Evolutionary conservation across 108 stramenopile genomes (phyloP), one percentile per base, ranked within the genome.

Genomic region (Aurantiochytrium sp.): DNA sequence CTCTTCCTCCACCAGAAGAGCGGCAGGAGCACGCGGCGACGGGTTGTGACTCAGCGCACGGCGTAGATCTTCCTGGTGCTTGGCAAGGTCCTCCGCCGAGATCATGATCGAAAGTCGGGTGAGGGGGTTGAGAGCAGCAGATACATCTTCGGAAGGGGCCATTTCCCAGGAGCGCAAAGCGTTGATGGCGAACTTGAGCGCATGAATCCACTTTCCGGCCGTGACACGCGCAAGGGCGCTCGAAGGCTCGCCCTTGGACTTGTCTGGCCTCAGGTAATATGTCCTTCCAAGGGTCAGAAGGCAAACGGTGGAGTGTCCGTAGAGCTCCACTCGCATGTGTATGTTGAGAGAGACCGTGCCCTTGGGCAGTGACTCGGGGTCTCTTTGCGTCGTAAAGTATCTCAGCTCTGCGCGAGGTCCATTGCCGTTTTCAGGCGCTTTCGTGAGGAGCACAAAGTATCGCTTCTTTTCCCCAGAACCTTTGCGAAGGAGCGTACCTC

Each of bases 151-250:
- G 10, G 49, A 53, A 25, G 49, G 49, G 19, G 76, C 76, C 10
- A 83, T 6, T 45, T 83, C 76, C 76, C 76, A 83, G 25, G 76
- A 21, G 45, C 76, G 76, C 49, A 83, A 45, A 1, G 49, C 76
- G 51, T 83, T 53, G 76, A 83, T 83, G 45, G 76, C 76, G 49
- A 83, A 83, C 10, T 83, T 12, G 14, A 83, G 51, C 23, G 51
- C 51, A 45, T 83, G 76, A 4, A 83, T 83, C 76, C 76, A 83
- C 76, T 83, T 83, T 6, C 76, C 76, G n/a, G 76, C 76, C 18
- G 76, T 83, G 28, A 83, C 51, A 12, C 76, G 76, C 51, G 76
- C 76, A 0, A 53, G 51, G 0, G 76, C 76, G 76, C 76, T 83
- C 25, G 76, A 83, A 12, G 76, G 76, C 6, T 83, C 76, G n/a